Evolutionary conservation across 129 eudicot genomes (phyloP).

Genomic region (Artemisia annua): DNA sequence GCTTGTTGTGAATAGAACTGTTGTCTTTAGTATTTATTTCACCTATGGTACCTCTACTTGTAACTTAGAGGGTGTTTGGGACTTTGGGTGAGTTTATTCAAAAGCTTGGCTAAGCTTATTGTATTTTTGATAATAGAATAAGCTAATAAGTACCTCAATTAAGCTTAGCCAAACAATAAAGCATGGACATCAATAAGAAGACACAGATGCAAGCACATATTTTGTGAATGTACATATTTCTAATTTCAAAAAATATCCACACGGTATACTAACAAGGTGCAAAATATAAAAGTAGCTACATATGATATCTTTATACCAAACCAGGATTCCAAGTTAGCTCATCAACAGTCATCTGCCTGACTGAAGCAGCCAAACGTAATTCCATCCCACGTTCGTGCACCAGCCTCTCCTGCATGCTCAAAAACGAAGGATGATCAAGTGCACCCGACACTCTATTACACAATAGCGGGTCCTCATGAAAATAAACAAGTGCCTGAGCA

Average conservation of each 20-base stretch:
- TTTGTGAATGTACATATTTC: background rate
- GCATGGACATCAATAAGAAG: background rate
- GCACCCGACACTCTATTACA: conserved; percentile 41
- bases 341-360: conserved; percentile 39
- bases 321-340: conserved; percentile 49
- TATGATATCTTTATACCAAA: conserved; percentile 22
- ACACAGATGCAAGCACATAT: background rate
- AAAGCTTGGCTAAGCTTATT: no score
- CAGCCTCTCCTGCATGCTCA: conserved; percentile 48
- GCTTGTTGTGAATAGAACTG: no score
- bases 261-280: conserved; percentile 2
- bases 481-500: conserved; percentile 59
- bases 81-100: no score
- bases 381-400: conserved; percentile 42
- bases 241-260: background rate
- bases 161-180: background rate
- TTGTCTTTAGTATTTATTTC: no score
- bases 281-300: conserved; percentile 2
- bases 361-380: conserved; percentile 35
- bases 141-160: no score
- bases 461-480: conserved; percentile 46
- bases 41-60: background rate
- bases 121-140: no score
- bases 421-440: conserved; percentile 40
- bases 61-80: background rate